Evolutionary conservation across 306 rosid genomes (phyloP).

Genomic region (Fagus crenata): DNA sequence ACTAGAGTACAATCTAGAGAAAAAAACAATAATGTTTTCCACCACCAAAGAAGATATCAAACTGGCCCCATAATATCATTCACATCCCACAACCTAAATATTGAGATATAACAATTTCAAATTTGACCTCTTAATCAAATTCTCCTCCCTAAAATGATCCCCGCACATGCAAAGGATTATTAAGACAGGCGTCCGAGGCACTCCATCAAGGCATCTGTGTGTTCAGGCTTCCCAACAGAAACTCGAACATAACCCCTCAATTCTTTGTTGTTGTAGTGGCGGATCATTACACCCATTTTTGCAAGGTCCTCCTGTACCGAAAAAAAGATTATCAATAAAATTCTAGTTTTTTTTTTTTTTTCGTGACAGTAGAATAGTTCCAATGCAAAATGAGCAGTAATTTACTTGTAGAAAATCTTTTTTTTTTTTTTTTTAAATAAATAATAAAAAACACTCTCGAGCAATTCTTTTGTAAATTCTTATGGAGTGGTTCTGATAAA

Average conservation of each 20-base stretch:
- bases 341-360: no score
- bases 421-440: no score
- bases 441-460: no score
- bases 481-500: no score
- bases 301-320: slow-evolving; percentile 80
- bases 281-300: slow-evolving; percentile 94
- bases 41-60: neutral
- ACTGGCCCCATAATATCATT: neutral
- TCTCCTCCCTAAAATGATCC: neutral
- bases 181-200: slow-evolving; percentile 53
- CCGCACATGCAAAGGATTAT: neutral
- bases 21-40: neutral
- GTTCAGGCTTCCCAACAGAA: slow-evolving; percentile 95
- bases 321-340: slow-evolving; percentile 13
- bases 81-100: neutral
- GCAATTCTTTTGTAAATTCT: no score
- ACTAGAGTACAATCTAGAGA: no score
- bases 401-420: neutral
- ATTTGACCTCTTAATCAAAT: neutral
- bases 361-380: neutral
- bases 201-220: slow-evolving; percentile 65
- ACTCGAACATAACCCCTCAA: slow-evolving; percentile 83
- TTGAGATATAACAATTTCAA: neutral
- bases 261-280: slow-evolving; percentile 88
- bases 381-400: neutral